Conservation (phyloP, 202 grass and related monocot genomes). For the Schoenoplectus triqueter region DNA sequence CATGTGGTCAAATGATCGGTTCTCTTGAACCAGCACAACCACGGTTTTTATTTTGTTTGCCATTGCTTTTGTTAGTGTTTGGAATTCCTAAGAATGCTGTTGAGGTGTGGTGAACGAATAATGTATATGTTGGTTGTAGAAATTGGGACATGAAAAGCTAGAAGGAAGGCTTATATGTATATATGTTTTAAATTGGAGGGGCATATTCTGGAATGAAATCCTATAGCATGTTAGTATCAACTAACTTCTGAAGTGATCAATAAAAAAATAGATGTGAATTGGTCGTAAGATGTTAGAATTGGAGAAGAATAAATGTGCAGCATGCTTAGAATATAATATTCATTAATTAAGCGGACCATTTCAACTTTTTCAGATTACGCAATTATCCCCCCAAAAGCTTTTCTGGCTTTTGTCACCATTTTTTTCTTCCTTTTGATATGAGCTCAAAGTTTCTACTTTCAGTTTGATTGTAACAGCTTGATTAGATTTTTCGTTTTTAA, state of each 20-base stretch:
- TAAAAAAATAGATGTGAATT: background rate
- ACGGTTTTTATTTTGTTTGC: constrained; percentile 80
- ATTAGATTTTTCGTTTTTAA: background rate
- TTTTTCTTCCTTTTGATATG: background rate
- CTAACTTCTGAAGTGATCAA: background rate
- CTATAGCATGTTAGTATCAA: background rate
- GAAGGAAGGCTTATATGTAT: background rate
- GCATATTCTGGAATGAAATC: background rate
- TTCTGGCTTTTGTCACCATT: background rate
- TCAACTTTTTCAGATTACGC: background rate
- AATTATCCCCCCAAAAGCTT: background rate
- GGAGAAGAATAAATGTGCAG: background rate
- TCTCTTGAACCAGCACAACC: constrained; percentile 88
- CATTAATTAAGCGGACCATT: background rate
- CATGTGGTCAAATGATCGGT: constrained; percentile 98
- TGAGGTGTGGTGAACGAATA: background rate
- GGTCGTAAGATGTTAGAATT: background rate
- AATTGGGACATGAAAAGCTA: background rate
- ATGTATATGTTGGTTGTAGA: background rate
- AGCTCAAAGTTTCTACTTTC: background rate
- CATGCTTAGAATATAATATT: background rate
- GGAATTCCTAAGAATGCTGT: background rate
- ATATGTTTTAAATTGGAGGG: background rate
- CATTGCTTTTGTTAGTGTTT: background rate
- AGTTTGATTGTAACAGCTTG: background rate